Conservation (phyloP, 164 flowering plant species). For the Aristolochia contorta region DNA sequence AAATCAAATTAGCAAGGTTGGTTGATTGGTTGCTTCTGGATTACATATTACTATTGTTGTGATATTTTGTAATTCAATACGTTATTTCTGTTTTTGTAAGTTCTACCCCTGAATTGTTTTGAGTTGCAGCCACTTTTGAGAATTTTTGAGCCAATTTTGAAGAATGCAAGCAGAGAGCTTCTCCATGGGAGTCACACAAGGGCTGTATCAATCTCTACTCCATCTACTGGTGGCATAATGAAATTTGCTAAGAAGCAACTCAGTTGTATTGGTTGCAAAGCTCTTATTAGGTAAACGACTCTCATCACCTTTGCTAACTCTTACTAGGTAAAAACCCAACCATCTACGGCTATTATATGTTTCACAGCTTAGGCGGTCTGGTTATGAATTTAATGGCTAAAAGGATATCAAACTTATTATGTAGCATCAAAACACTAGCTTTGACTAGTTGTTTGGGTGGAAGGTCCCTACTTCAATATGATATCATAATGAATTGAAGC, state of each 20-base stretch:
- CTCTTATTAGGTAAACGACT: conserved; percentile 53
- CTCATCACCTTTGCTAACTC: neutral
- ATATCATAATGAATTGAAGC: too few species aligned
- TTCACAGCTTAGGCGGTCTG: too few species aligned
- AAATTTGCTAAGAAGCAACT: conserved; percentile 90
- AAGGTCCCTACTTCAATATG: too few species aligned
- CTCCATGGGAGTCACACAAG: conserved; percentile 92
- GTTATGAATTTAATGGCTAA: too few species aligned
- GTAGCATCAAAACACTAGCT: too few species aligned
- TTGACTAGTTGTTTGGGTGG: too few species aligned
- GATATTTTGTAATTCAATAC: conserved; percentile 3
- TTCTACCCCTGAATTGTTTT: neutral
- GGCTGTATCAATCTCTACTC: conserved; percentile 90
- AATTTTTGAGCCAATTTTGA: conserved; percentile 92
- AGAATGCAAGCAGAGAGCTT: conserved; percentile 89
- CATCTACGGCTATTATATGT: too few species aligned
- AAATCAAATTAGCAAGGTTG: conserved; percentile 90
- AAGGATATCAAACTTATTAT: too few species aligned
- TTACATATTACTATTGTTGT: neutral
- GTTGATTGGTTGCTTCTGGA: conserved; percentile 3
- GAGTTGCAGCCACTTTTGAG: conserved; percentile 73
- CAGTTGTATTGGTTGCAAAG: conserved; percentile 89
- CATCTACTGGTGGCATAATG: conserved; percentile 90
- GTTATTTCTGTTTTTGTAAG: neutral
- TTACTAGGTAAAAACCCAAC: too few species aligned